Evolutionary conservation across 306 rosid species (phyloP), one percentile per base, ranked within the genome.

Genomic region (Prunus mume): DNA sequence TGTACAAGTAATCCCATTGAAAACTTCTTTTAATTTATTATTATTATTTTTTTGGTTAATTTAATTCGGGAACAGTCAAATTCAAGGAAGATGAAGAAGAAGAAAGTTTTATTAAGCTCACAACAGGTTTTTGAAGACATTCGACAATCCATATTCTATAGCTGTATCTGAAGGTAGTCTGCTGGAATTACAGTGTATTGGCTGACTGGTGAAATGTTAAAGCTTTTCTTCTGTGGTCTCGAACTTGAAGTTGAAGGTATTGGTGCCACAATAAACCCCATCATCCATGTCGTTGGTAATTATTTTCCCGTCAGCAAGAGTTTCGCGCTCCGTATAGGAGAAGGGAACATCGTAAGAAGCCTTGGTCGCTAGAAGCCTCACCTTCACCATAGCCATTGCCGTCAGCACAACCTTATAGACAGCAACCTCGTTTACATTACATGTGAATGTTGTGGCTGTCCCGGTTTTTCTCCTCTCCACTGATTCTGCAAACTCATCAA

Each of bases 271-370:
- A 68, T 54, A 76, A 56, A 55, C 17, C 5, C 74, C 80, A 56
- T 76, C 74, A 18, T 76, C 46, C 65, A 67, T 41, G 54, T 12
- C 24, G 10, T 27, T 12, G 10, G 30, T 66, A 8, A 20, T 46
- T 2, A 65, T 88, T 83, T 55, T 2, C 30, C 80, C 58, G 11
- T 10, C 46, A 17, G 12, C 4, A 32, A 45, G 24, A 38, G 32
- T 11, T 30, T 68, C 74, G 0, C 68, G 38, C 32, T 45, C 38
- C 45, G 68, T 68, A 54, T 76, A 76, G 7, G 74, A 76, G 68
- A 66, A 76, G 11, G 80, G 79, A 10, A 66, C 72, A 51, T 76
- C 66, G 50, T 41, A 76, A 1, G 10, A 3, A 12, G 32, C 73
- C 73, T 41, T 4, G 13, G 67, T n/a, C 7, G 57, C 79, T 18